Conservation (phyloP, 2,329 filamentous ascomycete genomes). For the Diaporthe citrichinensis region DNA sequence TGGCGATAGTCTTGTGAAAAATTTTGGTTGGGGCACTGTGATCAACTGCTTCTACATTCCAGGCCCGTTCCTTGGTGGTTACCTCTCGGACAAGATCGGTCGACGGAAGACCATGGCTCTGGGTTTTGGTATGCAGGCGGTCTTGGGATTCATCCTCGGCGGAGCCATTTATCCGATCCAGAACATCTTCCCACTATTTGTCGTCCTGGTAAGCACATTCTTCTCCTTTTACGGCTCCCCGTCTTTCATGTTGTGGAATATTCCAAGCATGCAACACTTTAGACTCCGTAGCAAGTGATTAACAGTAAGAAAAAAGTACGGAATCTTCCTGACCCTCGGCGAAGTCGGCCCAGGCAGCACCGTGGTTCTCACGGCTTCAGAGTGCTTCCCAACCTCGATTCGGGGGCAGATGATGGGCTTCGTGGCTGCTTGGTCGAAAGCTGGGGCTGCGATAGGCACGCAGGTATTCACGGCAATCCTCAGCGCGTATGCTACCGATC, state of each 20-base stretch:
- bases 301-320: slow-evolving; percentile 50
- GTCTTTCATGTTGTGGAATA: too few relatives aligned
- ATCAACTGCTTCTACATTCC: slow-evolving; percentile 67
- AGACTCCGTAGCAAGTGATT: too few relatives aligned
- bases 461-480: slow-evolving; percentile 66
- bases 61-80: slow-evolving; percentile 61
- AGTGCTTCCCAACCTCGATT: slow-evolving; percentile 65
- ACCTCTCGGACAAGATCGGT: slow-evolving; percentile 63
- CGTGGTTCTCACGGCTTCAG: slow-evolving; percentile 57
- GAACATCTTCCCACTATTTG: slow-evolving; percentile 62
- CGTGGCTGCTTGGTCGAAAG: slow-evolving; percentile 62
- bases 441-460: slow-evolving; percentile 64
- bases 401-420: slow-evolving; percentile 65
- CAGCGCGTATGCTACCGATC: slow-evolving; percentile 55
- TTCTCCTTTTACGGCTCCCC: too few relatives aligned
- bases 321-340: slow-evolving; percentile 62
- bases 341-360: slow-evolving; percentile 65
- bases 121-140: slow-evolving; percentile 60
- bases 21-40: slow-evolving; percentile 60
- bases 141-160: slow-evolving; percentile 65
- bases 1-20: slow-evolving; percentile 57
- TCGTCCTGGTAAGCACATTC: slow-evolving; percentile 53
- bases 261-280: too few relatives aligned
- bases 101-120: slow-evolving; percentile 65
- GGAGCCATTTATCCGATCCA: slow-evolving; percentile 61